Base-by-base conservation (phyloP, 495 filamentous ascomycete genomes). In the Podospora australis region DNA sequence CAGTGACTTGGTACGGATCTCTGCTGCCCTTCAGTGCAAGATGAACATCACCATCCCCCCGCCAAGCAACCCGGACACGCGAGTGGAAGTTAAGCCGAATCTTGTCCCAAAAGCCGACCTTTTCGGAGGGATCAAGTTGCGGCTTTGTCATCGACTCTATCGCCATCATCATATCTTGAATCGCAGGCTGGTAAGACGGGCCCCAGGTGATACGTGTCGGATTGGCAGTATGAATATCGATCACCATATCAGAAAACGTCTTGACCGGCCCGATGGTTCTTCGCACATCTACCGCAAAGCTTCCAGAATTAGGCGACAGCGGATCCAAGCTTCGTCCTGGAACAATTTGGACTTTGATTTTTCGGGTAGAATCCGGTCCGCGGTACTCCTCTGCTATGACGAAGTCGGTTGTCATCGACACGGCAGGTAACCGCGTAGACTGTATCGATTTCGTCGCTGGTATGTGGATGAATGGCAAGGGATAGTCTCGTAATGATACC, bases 111-210 rank as follows among this genome's bases (percentile, higher is more conserved):
- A 99, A 99, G 6, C 92, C 92, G 39, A 88, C 87, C 35, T 87
- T 79, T 32, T 99, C 92, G 1, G 91, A 96, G 4, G 87, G 86
- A 66, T 97, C 92, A 30, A 95, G 73, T 54, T 94, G 89, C 4
- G 88, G 87, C 56, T 97, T 99, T 8, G 90, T 95, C 68, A 99
- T 96, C 0, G 86, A 86, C 70, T 99, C 92, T 49, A 99, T 88
- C 20, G 94, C 88, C 81, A 97, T 96, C 92, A 99, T 99, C 87
- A 96, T 96, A 58, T 99, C 92, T 65, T 99, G 92, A 45, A 99
- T 96, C 9, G 90, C 94, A 21, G 92, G 92, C 53, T 99, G 92
- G 60, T 97, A 97, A 0, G 92, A 95, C 48, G 90, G 87, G 30
- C 90, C 88, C 92, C 92, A 99, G 24, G 90, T 96, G 42, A 97